Evolutionary conservation across 1,139 yeast genomes (phyloP), one percentile per base, ranked within the genome.

Genomic region (Insectozyma bohioensis): DNA sequence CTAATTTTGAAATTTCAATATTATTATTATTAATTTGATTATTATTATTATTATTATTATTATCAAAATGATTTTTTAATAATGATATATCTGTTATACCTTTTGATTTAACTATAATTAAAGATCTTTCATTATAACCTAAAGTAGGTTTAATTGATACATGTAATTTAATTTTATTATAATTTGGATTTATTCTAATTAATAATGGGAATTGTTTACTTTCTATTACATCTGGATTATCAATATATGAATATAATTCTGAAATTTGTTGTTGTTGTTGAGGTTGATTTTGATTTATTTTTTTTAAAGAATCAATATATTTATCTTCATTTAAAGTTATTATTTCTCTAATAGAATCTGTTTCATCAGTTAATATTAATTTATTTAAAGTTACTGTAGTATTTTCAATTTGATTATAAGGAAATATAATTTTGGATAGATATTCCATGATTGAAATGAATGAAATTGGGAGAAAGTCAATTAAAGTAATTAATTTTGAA

Each of bases 91-190:
- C 27, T 12, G 17, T 30, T 6, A 35, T 20, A 5, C 31, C 39
- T 2, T 25, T 29, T 1, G 47, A 36, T 37, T 65, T 66, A 3
- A 61, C 56, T 12, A 64, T 59, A 3, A 60, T 40, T 12, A 65
- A 45, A 9, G 58, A 47, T 11, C 33, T 52, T 4, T 40, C 31
- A 9, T 31, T 21, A 24, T 35, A 33, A 6, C 26, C 31, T 8
- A 24, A 6, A 4, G 18, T 3, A 4, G 52, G 48, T 18, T 37
- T 46, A 9, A 63, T 43, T 2, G 60, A 45, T 11, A 66, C 45
- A 34, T 48, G 56, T 18, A 65, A 38, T 33, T 64, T 63, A 19
- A 65, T 30, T 28, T 47, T 51, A 37, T 42, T 42, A 31, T 43
- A 51, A 6, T 27, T 25, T 0, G 59, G 42, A n/a, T 53, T 52